Percentiles rank a stretch among this genome's conserved stretches.
phyloP scores from a whole-genome alignment of 305 asterid genomes.

The Fraxinus ornus region DNA sequence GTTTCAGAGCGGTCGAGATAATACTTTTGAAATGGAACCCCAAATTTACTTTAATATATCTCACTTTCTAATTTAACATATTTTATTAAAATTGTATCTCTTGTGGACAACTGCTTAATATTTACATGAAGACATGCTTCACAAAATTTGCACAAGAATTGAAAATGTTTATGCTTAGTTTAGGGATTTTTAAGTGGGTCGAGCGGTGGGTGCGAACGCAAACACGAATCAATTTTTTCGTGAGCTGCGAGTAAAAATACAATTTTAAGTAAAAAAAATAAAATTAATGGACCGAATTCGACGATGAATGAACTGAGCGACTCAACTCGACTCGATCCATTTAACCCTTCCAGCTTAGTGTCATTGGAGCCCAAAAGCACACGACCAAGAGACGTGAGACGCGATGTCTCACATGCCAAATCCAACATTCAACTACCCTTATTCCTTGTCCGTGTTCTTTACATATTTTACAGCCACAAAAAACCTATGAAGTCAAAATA shows the following conservation, averaged over 20 bases:
- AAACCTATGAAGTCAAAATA: neutral
- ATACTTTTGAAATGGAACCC: neutral
- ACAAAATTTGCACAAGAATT: too few species aligned
- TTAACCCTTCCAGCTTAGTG: neutral
- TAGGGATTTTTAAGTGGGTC: neutral
- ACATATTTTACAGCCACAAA: neutral
- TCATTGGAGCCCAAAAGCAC: neutral
- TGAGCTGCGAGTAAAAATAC: neutral
- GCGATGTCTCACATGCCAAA: neutral
- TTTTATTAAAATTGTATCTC: too few species aligned
- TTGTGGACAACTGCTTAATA: too few species aligned
- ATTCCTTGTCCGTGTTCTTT: neutral
- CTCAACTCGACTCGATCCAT: neutral
- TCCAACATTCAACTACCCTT: neutral
- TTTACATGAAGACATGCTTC: too few species aligned
- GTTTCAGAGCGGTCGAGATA: neutral
- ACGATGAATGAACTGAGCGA: too few species aligned
- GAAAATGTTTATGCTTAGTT: neutral
- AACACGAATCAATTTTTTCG: neutral
- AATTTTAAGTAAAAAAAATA: too few species aligned
- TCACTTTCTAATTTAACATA: too few species aligned
- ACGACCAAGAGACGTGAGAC: neutral
- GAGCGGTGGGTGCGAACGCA: neutral
- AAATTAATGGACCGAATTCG: too few species aligned
- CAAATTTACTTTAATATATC: neutral